Percentiles rank a stretch among this genome's conserved stretches.
phyloP scores from a whole-genome alignment of 2,329 filamentous ascomycete species.

The Pseudocercospora macadamiae region DNA sequence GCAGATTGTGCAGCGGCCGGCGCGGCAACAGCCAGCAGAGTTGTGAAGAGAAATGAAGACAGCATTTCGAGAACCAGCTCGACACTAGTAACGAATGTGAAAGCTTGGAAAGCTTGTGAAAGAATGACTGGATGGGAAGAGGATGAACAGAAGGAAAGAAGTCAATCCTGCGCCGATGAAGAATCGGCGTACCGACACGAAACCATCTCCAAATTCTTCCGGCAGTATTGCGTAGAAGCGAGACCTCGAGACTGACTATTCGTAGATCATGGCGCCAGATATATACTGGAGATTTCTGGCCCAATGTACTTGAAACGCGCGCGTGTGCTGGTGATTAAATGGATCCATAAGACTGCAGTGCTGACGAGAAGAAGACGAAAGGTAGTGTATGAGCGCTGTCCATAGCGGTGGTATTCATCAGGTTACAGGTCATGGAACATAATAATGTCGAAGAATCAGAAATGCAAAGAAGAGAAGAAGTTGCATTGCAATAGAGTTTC shows the following conservation, averaged over 20 bases:
- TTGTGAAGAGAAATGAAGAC: slow-evolving; percentile 20
- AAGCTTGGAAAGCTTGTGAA: neutral
- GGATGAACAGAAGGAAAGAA: neutral
- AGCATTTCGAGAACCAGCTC: slow-evolving; percentile 10
- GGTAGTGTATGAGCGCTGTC: no score
- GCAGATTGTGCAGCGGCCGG: slow-evolving; percentile 38
- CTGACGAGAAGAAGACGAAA: no score
- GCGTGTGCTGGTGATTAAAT: neutral
- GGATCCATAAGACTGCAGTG: no score
- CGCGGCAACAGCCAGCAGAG: slow-evolving; percentile 31
- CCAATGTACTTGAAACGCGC: slow-evolving; percentile 5
- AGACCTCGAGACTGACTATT: neutral
- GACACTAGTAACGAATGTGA: neutral
- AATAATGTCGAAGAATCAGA: no score
- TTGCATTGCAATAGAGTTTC: no score
- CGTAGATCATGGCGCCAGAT: slow-evolving; percentile 2
- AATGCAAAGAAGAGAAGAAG: no score
- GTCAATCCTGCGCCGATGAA: neutral
- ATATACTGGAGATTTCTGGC: neutral
- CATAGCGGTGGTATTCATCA: no score
- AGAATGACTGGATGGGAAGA: neutral
- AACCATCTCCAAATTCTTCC: neutral
- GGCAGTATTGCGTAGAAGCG: neutral
- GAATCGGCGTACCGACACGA: neutral
- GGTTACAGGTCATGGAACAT: no score